Evolutionary conservation across 2,329 filamentous ascomycete genomes (phyloP).

Genomic region (Myotisia sp.): DNA sequence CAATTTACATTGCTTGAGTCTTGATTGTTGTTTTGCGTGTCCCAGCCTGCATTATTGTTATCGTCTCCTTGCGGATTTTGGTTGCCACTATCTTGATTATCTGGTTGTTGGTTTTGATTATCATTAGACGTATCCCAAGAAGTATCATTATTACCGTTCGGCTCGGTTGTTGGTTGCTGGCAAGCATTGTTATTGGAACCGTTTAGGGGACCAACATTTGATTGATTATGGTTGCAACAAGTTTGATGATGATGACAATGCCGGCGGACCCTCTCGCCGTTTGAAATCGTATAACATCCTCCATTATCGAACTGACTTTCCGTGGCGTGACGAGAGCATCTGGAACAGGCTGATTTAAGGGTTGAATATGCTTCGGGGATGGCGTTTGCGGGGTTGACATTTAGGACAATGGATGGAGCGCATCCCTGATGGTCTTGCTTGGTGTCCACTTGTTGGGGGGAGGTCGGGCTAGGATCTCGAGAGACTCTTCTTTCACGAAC

Average conservation of each 20-base stretch:
- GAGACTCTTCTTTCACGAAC: background rate
- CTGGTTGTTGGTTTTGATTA: no score
- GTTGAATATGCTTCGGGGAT: background rate
- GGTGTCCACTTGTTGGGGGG: background rate
- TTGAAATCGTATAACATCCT: conserved; percentile 12
- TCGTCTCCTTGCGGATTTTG: background rate
- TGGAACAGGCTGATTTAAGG: background rate
- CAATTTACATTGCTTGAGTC: background rate
- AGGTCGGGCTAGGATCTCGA: no score
- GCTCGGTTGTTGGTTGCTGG: background rate
- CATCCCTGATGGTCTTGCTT: background rate
- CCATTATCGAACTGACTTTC: conserved; percentile 1
- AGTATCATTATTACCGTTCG: background rate
- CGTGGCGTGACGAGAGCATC: no score
- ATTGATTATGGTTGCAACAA: background rate
- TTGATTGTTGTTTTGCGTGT: background rate
- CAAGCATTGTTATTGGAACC: background rate
- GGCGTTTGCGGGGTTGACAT: conserved; percentile 7
- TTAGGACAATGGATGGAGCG: conserved; percentile 12
- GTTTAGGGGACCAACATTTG: background rate
- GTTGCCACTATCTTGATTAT: background rate
- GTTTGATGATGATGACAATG: background rate
- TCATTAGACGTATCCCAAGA: background rate
- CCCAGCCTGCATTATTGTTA: background rate
- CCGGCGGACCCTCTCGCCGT: conserved; percentile 9